Evolutionary conservation across 1,284 basidiomycete species (phyloP).

Genomic region (Ceratobasidium papillatum): DNA sequence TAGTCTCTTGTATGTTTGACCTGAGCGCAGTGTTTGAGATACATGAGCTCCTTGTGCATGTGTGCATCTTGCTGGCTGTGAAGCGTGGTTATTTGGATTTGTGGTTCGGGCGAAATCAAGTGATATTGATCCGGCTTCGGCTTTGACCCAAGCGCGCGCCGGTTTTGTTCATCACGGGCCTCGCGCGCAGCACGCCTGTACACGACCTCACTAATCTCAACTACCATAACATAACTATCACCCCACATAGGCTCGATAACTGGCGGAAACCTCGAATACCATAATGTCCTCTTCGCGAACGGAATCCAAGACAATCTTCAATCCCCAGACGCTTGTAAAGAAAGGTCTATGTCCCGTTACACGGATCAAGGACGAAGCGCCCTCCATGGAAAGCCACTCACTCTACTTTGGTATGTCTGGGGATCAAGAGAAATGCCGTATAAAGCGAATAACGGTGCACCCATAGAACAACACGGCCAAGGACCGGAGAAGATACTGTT

Average conservation of each 20-base stretch:
- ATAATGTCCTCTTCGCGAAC: not conserved
- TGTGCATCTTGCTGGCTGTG: not conserved
- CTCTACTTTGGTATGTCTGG: constrained; percentile 62
- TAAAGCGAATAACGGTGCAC: not conserved
- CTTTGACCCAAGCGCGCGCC: not conserved
- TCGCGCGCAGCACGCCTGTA: not conserved
- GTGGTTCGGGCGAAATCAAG: not conserved
- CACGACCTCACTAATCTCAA: not conserved
- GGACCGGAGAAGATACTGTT: constrained; percentile 71
- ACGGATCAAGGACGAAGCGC: constrained; percentile 59
- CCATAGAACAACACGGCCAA: constrained; percentile 69
- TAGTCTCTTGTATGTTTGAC: not conserved
- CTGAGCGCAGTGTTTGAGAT: not conserved
- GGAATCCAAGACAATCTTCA: constrained; percentile 57
- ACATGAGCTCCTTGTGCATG: not conserved
- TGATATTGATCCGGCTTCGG: not conserved
- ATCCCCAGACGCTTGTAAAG: constrained; percentile 64
- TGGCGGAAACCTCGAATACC: not conserved
- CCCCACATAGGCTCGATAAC: not conserved
- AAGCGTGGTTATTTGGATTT: not conserved
- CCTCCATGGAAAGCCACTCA: constrained; percentile 68
- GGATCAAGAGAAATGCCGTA: not conserved
- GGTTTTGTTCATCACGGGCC: not conserved
- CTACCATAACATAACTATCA: not conserved
- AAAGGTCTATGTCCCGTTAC: constrained; percentile 79